Conservation (phyloP, 441 rosid genomes). For the Euphorbia celastroides region DNA sequence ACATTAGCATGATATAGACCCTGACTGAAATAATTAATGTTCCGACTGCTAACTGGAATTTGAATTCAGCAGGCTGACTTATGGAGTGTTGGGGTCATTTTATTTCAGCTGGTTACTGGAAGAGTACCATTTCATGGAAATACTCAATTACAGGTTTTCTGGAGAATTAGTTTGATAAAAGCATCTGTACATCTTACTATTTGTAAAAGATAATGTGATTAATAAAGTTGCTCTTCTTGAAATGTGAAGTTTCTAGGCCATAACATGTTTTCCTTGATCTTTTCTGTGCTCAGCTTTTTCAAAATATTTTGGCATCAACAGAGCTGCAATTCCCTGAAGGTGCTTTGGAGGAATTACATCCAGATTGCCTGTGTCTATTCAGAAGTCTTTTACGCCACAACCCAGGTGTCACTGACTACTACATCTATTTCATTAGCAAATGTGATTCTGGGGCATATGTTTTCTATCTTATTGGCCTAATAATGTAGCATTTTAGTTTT, state of each 20-base stretch:
- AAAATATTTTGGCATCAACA: conserved; percentile 61
- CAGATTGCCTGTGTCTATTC: conserved; percentile 76
- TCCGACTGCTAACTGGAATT: conserved; percentile 2
- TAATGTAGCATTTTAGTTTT: background rate
- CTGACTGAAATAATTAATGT: background rate
- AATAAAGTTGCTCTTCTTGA: background rate
- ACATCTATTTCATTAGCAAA: conserved; percentile 5
- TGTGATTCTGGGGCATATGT: background rate
- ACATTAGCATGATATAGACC: conserved; percentile 3
- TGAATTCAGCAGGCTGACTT: conserved; percentile 61
- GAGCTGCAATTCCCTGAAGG: conserved; percentile 68
- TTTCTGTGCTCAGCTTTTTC: conserved; percentile 57
- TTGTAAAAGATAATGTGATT: conserved; percentile 4
- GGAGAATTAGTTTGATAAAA: conserved; percentile 7
- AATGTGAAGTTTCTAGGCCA: conserved; percentile 16
- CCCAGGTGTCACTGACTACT: conserved; percentile 43
- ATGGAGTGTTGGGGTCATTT: conserved; percentile 94
- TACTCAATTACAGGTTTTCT: conserved; percentile 60
- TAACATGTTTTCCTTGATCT: conserved; percentile 12
- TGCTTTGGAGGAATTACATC: conserved; percentile 49
- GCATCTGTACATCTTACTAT: background rate
- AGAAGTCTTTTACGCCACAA: conserved; percentile 62
- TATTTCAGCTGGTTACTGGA: conserved; percentile 85
- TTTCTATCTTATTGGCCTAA: background rate
- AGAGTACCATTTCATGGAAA: conserved; percentile 75